Conservation (phyloP, 2,329 filamentous ascomycete genomes). For the Daldinia eschscholtzii region DNA sequence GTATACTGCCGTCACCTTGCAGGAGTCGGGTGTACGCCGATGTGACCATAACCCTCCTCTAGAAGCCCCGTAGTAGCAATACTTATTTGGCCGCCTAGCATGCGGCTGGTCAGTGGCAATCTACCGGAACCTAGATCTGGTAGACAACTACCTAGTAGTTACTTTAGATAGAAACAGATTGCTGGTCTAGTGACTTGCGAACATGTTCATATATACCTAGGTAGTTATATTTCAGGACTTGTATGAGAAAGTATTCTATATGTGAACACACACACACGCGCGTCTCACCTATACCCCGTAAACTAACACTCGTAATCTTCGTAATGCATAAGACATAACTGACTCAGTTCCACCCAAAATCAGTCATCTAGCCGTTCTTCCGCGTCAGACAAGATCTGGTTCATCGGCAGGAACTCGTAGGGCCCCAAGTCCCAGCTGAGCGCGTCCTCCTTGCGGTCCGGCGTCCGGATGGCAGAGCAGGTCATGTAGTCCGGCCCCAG, state of each 20-base stretch:
- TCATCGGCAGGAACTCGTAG: conserved; percentile 60
- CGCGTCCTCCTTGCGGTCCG: conserved; percentile 54
- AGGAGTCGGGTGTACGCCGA: conserved; percentile 28
- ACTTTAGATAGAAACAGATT: conserved; percentile 1
- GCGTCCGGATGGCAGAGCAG: conserved; percentile 63
- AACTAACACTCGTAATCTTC: conserved; percentile 8
- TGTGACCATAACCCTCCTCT: conserved; percentile 32
- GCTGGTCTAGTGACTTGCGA: conserved; percentile 15
- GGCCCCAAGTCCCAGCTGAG: conserved; percentile 57
- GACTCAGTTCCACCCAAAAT: conserved; percentile 9
- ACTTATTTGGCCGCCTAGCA: conserved; percentile 7
- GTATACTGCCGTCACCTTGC: conserved; percentile 34
- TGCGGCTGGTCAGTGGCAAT: conserved; percentile 6
- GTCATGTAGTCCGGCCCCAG: conserved; percentile 67
- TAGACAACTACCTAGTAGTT: background rate
- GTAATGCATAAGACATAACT: background rate
- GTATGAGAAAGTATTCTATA: conserved; percentile 6
- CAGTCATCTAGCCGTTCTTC: conserved; percentile 50
- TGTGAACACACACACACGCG: conserved; percentile 6
- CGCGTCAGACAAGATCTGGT: conserved; percentile 61
- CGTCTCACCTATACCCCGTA: background rate
- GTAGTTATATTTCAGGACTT: background rate
- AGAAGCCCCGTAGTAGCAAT: background rate
- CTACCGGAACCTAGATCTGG: background rate
- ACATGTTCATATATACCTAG: conserved; percentile 8